Evolutionary conservation across 371 early-diverging fungal species (phyloP), one percentile per base, ranked within the genome.

Genomic region (Lichtheimia hyalospora): DNA sequence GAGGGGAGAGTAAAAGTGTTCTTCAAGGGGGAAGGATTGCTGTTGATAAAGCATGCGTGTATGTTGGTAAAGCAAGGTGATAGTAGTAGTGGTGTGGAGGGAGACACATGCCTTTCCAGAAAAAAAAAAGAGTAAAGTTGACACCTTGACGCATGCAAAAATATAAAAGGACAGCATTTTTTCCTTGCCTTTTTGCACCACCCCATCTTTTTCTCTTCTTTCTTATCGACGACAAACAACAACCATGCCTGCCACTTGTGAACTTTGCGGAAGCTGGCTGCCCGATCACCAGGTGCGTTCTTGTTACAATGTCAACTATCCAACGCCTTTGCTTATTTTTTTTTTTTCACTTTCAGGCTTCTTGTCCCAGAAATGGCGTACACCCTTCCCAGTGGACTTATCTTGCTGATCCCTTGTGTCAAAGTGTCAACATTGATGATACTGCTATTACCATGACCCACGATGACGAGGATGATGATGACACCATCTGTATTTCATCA

Each of bases 321-420:
- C 39, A n/a, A 6, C 28, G 44, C n/a, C 23, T 57, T 14, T 14
- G 49, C 46, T n/a, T 13, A 48, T 6, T 52, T 24, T 42, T 42
- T 57, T 28, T 49, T 48, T 34, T 15, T 44, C 20, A 25, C 49
- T 5, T 20, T 41, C 16, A 69, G 69, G 40, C 55, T 8, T 50
- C 64, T 27, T 69, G 69, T 43, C 69, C 69, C 46, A 56, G 69
- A 51, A 64, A 64, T 20, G 69, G 69, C 14, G 64, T 69, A 6
- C 69, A 69, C 44, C 69, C 69, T 24, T 69, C 69, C 1, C 69
- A 69, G 55, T 69, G 69, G 69, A 65, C 59, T 46, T 46, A 10
- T 14, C 16, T n/a, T n/a, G 21, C 46, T 18, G 46, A 46, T 46
- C 34, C 34, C 34, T 34, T 34, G 34, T 34, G 8, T 10, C 34